Base-by-base conservation (phyloP, 208 protist genomes). In the Angomonas ambiguus region DNA sequence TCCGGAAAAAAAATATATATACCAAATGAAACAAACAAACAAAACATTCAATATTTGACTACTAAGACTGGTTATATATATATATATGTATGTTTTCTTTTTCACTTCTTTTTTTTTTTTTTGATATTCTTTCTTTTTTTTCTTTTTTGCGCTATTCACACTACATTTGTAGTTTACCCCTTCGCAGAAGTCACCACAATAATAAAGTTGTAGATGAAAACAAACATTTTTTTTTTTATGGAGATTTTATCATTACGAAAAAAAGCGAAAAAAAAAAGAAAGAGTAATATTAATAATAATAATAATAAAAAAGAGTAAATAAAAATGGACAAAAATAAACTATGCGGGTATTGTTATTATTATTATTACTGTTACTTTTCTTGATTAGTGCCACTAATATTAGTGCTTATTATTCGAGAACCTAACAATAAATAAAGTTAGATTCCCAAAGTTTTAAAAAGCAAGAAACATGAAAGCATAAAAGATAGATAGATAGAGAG, bases 401-500 rank as follows among this genome's bases (percentile, higher is more conserved):
- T 6, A 65, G 13, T 30, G 45, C 20, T 45, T n/a, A 10, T 28
- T 55, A 8, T 67, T 22, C 42, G 51, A 62, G 64, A 56, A 55
- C 45, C 5, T 32, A 31, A 24, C 24, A 68, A 34, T 25, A 55
- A 25, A 2, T 1, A 33, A 18, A 2, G 24, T 27, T 11, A 55
- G n/a, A 20, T 27, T 1, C 32, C 4, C 22, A 65, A 45, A 65
- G 4, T 22, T 31, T n/a, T 3, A 20, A n/a, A 56, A 55, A 59
- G 45, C 11, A 5, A 30, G 61, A 3, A 24, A 28, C 55, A 56
- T 34, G 53, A 65, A 63, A 53, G 34, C 35, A 32, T 49, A 30
- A 69, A 42, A 53, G 0, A 2, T 1, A 58, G n/a, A 71, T 35
- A 65, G 28, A 71, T 30, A 66, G 51, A 64, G 30, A 49, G 30